Percentiles rank a stretch among this genome's conserved stretches.
Evolutionary conservation across 441 rosid genomes (phyloP).

Genomic region (Adansonia rubrostipa): DNA sequence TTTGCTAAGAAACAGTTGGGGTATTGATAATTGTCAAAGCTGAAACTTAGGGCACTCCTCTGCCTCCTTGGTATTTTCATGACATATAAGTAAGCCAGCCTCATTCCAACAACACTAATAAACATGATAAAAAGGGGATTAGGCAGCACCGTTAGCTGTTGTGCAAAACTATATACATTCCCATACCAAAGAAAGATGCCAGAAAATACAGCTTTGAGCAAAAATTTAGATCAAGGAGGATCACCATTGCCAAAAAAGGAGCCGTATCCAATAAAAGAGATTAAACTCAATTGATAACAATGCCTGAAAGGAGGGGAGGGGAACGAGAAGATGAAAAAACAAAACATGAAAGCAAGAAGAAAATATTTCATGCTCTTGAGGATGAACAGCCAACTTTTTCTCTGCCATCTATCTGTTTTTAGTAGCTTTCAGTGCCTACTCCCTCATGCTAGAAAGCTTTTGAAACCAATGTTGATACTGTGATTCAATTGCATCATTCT

Average conservation of each 20-base stretch:
- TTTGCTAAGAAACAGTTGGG: too few species aligned
- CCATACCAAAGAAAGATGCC: neutral
- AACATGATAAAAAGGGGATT: too few species aligned
- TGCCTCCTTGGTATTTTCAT: too few species aligned
- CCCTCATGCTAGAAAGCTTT: conserved; percentile 53
- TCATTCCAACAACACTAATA: too few species aligned
- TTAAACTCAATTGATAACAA: neutral
- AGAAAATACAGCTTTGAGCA: neutral
- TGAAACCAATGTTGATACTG: conserved; percentile 55
- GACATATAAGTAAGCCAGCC: too few species aligned
- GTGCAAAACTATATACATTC: neutral
- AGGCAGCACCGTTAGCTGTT: neutral
- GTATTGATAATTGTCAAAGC: too few species aligned
- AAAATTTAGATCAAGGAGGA: conserved; percentile 8
- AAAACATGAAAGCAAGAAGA: neutral
- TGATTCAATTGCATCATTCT: conserved; percentile 49
- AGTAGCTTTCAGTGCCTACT: conserved; percentile 52
- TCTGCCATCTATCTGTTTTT: conserved; percentile 55
- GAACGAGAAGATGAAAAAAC: conserved; percentile 7
- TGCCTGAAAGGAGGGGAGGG: too few species aligned
- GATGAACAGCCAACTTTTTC: conserved; percentile 36
- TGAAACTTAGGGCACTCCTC: too few species aligned
- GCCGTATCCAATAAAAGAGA: conserved; percentile 20
- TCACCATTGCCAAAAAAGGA: conserved; percentile 23
- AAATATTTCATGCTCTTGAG: conserved; percentile 15